These are phyloP conservation scores for Ustilago crameri DNA, from an alignment of 1,284 basidiomycete genomes.

Conservation along the genomic window DNA sequence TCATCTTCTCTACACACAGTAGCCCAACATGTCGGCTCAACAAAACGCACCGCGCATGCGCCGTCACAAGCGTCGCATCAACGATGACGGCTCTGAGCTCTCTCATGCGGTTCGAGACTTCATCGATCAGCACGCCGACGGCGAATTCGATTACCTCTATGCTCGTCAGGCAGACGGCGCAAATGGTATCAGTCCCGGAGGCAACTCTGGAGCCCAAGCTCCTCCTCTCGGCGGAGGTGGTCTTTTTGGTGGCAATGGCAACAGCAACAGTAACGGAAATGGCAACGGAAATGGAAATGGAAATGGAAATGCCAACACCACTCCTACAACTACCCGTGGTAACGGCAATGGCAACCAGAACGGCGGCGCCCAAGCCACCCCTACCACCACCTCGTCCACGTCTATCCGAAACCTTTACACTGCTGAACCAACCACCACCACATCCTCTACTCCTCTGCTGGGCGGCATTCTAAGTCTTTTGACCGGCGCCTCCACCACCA, in stretches of 20 bases:
- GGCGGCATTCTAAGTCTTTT: conserved; percentile 1
- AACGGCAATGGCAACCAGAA: conserved; percentile 13
- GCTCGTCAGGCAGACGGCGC: conserved; percentile 38
- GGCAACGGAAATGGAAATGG: neutral
- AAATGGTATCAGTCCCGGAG: conserved; percentile 21
- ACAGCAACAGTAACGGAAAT: neutral
- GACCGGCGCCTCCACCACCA: conserved; percentile 1
- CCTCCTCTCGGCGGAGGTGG: conserved; percentile 19
- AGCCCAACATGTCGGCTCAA: conserved; percentile 15
- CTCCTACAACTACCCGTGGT: conserved; percentile 8
- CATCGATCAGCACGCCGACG: conserved; percentile 14
- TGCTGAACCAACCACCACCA: conserved; percentile 9
- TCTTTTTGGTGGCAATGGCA: conserved; percentile 1
- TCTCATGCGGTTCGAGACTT: conserved; percentile 32
- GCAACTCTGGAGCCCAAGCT: conserved; percentile 1
- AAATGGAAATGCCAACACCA: conserved; percentile 1
- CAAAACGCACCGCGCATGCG: conserved; percentile 42
- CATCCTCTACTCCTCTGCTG: conserved; percentile 7
- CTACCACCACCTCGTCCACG: conserved; percentile 17
- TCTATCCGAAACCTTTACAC: conserved; percentile 20
- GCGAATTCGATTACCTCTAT: conserved; percentile 5
- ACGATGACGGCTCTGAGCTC: conserved; percentile 39
- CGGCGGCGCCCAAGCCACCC: conserved; percentile 6
- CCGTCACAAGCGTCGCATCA: conserved; percentile 55
- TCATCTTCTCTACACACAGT: neutral